Evolutionary conservation across 257 asterid species (phyloP).

Genomic region (Lantana camara): DNA sequence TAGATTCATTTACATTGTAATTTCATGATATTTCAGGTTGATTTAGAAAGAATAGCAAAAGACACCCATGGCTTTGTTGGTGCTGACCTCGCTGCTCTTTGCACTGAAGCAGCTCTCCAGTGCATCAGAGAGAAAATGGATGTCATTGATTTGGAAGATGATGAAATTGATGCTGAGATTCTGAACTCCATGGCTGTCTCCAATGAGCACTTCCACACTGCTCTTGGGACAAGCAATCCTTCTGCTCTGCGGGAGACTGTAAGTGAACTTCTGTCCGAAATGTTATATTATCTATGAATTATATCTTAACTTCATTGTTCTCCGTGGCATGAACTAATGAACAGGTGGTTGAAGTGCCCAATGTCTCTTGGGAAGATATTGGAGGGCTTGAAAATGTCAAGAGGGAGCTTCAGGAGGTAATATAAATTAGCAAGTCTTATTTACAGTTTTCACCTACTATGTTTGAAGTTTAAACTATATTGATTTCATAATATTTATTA

Average conservation of each 20-base stretch:
- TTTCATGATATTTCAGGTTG: slow-evolving; percentile 43
- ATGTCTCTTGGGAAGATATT: slow-evolving; percentile 51
- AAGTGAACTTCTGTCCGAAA: slow-evolving; percentile 29
- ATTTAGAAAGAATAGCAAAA: slow-evolving; percentile 52
- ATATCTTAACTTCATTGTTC: neutral
- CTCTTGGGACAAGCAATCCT: slow-evolving; percentile 70
- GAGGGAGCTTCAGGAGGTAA: slow-evolving; percentile 62
- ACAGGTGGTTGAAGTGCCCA: slow-evolving; percentile 58
- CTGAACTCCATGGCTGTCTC: slow-evolving; percentile 62
- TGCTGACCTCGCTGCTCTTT: slow-evolving; percentile 67
- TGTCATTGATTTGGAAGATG: slow-evolving; percentile 59
- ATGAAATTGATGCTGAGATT: slow-evolving; percentile 58
- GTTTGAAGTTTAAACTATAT: neutral
- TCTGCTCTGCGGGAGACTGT: slow-evolving; percentile 63
- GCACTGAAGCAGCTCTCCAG: slow-evolving; percentile 65
- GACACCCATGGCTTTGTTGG: slow-evolving; percentile 60
- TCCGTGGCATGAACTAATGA: slow-evolving; percentile 15
- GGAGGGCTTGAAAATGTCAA: slow-evolving; percentile 63
- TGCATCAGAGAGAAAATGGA: slow-evolving; percentile 68
- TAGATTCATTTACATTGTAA: neutral
- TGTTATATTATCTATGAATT: slow-evolving; percentile 3
- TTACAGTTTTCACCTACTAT: slow-evolving; percentile 6
- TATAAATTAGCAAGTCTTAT: slow-evolving; percentile 1
- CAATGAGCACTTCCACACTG: slow-evolving; percentile 63
- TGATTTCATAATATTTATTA: slow-evolving; percentile 12